Conservation (phyloP, 2,329 filamentous ascomycete genomes). For the Herpotrichia juniperi region DNA sequence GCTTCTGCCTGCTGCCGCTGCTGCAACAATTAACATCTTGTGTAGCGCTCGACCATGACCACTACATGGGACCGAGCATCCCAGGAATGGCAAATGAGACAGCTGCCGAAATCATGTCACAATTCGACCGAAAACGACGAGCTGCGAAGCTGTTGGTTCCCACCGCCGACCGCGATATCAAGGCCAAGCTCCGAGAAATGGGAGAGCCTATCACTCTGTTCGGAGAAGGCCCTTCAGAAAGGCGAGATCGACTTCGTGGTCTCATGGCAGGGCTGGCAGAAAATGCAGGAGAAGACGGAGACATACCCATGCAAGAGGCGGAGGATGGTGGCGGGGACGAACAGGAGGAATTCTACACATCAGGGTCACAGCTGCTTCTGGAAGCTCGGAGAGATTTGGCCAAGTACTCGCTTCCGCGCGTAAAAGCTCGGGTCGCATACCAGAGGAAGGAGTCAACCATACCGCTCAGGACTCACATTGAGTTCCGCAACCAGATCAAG, state of each 20-base stretch:
- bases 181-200: constrained; percentile 78
- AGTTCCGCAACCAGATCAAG: constrained; percentile 88
- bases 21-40: constrained; percentile 1
- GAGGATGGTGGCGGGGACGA: constrained; percentile 63
- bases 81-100: constrained; percentile 77
- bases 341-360: constrained; percentile 89
- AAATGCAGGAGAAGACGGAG: constrained; percentile 59
- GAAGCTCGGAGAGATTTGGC: constrained; percentile 81
- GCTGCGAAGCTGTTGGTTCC: constrained; percentile 90
- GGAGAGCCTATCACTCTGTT: constrained; percentile 96
- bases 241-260: constrained; percentile 84
- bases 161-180: constrained; percentile 89
- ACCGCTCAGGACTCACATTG: constrained; percentile 86
- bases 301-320: constrained; percentile 58
- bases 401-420: constrained; percentile 80
- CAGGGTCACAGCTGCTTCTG: constrained; percentile 75
- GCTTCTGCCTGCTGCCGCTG: neutral
- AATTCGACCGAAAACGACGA: constrained; percentile 89
- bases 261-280: constrained; percentile 77
- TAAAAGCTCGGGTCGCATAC: constrained; percentile 75
- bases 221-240: constrained; percentile 83
- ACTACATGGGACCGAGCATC: constrained; percentile 72
- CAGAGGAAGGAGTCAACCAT: constrained; percentile 84
- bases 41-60: constrained; percentile 75
- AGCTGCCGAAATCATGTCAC: constrained; percentile 81